These are phyloP conservation scores for Colletotrichum melonis DNA, from an alignment of 2,329 filamentous ascomycete genomes.

Conservation along the genomic window DNA sequence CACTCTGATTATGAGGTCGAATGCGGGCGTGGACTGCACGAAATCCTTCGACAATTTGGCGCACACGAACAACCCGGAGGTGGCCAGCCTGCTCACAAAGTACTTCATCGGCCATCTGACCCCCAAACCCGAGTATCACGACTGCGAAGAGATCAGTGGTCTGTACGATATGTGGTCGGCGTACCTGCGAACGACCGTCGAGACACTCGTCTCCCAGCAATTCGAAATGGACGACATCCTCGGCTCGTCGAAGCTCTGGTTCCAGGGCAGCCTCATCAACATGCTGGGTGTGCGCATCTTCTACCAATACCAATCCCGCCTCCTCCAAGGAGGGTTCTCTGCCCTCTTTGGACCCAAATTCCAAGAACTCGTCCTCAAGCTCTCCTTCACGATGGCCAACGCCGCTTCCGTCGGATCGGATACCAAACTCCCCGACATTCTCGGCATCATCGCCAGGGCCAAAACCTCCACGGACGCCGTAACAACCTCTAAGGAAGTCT, in stretches of 20 bases:
- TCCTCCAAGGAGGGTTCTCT: constrained; percentile 58
- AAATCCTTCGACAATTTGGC: constrained; percentile 65
- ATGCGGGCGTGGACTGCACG: constrained; percentile 63
- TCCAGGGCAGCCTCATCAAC: constrained; percentile 57
- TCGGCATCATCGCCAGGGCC: constrained; percentile 53
- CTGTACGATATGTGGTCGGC: constrained; percentile 62
- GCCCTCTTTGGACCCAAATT: constrained; percentile 63
- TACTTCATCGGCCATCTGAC: constrained; percentile 65
- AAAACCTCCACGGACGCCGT: constrained; percentile 59
- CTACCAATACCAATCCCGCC: constrained; percentile 63
- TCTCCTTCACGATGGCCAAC: constrained; percentile 62
- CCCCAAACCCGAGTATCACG: constrained; percentile 59
- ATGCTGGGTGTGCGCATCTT: constrained; percentile 62
- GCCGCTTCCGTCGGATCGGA: constrained; percentile 45
- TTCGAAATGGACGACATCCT: constrained; percentile 65
- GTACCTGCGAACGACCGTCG: constrained; percentile 60
- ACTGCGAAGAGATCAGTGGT: constrained; percentile 52
- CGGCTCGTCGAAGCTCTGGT: constrained; percentile 57
- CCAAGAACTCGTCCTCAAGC: constrained; percentile 63
- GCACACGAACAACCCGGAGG: constrained; percentile 66
- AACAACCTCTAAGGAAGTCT: constrained; percentile 59
- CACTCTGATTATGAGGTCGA: constrained; percentile 63
- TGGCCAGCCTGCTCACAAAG: constrained; percentile 62
- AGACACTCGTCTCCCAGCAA: constrained; percentile 62
- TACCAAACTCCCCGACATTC: constrained; percentile 56